Percentiles rank a stretch among this genome's conserved stretches.
Evolutionary conservation across 169 alveolate genomes (phyloP).

Genomic region (Plasmodium vivax): DNA sequence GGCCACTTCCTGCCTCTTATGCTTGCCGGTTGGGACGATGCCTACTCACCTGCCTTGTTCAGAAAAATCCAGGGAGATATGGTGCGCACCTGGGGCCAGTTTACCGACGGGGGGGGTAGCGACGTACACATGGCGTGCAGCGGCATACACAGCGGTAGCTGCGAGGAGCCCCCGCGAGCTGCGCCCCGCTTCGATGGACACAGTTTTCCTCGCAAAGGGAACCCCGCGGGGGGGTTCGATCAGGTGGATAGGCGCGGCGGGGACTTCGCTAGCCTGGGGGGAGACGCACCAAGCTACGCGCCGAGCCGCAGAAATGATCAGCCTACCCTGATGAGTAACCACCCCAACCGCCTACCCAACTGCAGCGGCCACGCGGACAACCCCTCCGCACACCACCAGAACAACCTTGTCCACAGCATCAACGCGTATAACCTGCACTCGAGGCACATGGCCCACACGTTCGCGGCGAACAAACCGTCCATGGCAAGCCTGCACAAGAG

Average conservation of each 20-base stretch:
- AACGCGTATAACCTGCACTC: slow-evolving; percentile 13
- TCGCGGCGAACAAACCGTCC: neutral
- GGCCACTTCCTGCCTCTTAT: slow-evolving; percentile 35
- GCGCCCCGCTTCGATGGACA: neutral
- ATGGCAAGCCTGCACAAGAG: neutral
- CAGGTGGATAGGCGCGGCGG: neutral
- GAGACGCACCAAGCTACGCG: neutral
- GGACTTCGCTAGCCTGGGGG: neutral
- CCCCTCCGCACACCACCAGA: neutral
- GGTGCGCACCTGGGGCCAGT: neutral
- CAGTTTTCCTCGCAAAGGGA: neutral
- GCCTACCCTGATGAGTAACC: neutral
- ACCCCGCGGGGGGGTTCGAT: neutral
- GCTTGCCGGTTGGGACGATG: slow-evolving; percentile 19
- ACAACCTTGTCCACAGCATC: slow-evolving; percentile 18
- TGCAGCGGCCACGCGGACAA: neutral
- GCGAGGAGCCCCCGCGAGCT: neutral
- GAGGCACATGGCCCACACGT: neutral
- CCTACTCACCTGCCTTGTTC: neutral
- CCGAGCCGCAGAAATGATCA: too few species aligned
- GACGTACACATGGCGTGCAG: neutral
- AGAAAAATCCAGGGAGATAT: slow-evolving; percentile 2
- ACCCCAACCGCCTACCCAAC: neutral
- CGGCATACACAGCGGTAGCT: too few species aligned
- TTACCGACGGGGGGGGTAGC: neutral